phyloP scores from a whole-genome alignment of 2,329 filamentous ascomycete species.

The Trichoderma guizhouense region DNA sequence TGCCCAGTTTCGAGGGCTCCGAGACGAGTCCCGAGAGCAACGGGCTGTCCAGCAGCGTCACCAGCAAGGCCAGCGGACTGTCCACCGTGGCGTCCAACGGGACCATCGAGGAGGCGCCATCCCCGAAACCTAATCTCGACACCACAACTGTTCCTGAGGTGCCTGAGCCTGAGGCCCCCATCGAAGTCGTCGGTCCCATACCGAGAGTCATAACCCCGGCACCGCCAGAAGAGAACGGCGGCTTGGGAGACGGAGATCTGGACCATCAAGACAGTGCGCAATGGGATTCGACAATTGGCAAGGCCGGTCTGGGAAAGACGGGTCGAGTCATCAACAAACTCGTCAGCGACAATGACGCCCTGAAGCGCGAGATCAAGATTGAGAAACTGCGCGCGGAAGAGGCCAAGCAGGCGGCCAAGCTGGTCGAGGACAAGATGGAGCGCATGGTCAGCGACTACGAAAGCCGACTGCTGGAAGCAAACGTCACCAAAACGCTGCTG shows the following conservation, averaged over 20 bases:
- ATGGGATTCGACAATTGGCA: constrained; percentile 67
- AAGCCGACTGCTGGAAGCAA: constrained; percentile 64
- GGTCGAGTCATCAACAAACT: constrained; percentile 77
- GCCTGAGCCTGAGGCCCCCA: constrained; percentile 24
- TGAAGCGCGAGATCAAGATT: constrained; percentile 69
- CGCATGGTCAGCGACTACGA: constrained; percentile 66
- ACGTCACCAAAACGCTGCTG: constrained; percentile 67
- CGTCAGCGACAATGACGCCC: constrained; percentile 73
- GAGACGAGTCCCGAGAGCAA: constrained; percentile 45
- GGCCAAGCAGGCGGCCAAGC: constrained; percentile 62
- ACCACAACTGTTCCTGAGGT: constrained; percentile 22
- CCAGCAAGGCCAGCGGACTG: constrained; percentile 50
- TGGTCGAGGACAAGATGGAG: constrained; percentile 70
- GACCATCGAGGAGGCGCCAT: constrained; percentile 30
- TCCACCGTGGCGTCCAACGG: constrained; percentile 39
- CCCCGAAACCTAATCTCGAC: constrained; percentile 31
- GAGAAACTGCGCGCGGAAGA: constrained; percentile 66
- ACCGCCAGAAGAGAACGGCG: constrained; percentile 27
- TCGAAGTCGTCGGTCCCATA: constrained; percentile 21
- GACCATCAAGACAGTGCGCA: constrained; percentile 33
- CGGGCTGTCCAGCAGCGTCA: constrained; percentile 53
- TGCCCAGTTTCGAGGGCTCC: constrained; percentile 52
- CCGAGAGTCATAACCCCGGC: constrained; percentile 33
- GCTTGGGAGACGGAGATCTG: constrained; percentile 34
- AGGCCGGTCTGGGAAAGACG: constrained; percentile 69